A percentile compares a stretch with the other conserved stretches of the same genome.
These are phyloP conservation scores for Colletotrichum tropicale DNA, from an alignment of 2,329 filamentous ascomycete species.

Conservation along the genomic window DNA sequence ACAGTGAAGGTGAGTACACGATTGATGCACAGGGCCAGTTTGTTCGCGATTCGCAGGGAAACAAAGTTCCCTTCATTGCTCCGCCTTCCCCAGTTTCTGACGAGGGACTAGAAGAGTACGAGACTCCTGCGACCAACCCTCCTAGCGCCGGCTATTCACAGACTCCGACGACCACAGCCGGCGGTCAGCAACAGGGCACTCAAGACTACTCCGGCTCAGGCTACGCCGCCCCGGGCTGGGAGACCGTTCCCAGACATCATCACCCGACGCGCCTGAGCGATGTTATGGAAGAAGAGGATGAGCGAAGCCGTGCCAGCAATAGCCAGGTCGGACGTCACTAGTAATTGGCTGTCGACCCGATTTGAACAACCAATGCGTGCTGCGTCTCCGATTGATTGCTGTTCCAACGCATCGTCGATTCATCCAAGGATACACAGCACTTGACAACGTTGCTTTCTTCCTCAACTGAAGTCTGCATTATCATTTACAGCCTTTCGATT, in stretches of 20 bases:
- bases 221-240: slow-evolving; percentile 75
- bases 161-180: slow-evolving; percentile 36
- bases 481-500: background rate
- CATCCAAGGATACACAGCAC: background rate
- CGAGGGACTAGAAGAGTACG: slow-evolving; percentile 60
- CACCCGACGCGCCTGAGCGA: slow-evolving; percentile 89
- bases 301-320: slow-evolving; percentile 76
- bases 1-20: slow-evolving; percentile 75
- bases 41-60: slow-evolving; percentile 64
- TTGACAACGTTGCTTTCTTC: background rate
- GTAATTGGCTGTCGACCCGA: background rate
- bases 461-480: background rate
- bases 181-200: slow-evolving; percentile 25
- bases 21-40: slow-evolving; percentile 66
- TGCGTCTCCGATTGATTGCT: background rate
- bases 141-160: slow-evolving; percentile 34
- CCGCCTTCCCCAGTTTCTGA: slow-evolving; percentile 55
- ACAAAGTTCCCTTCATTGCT: slow-evolving; percentile 59
- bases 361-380: background rate
- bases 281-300: slow-evolving; percentile 85
- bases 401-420: background rate
- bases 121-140: slow-evolving; percentile 52
- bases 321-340: slow-evolving; percentile 47
- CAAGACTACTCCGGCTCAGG: slow-evolving; percentile 70
- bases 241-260: slow-evolving; percentile 78